Base-by-base conservation (phyloP, 345 rosid species). In the Kernera saxatilis region DNA sequence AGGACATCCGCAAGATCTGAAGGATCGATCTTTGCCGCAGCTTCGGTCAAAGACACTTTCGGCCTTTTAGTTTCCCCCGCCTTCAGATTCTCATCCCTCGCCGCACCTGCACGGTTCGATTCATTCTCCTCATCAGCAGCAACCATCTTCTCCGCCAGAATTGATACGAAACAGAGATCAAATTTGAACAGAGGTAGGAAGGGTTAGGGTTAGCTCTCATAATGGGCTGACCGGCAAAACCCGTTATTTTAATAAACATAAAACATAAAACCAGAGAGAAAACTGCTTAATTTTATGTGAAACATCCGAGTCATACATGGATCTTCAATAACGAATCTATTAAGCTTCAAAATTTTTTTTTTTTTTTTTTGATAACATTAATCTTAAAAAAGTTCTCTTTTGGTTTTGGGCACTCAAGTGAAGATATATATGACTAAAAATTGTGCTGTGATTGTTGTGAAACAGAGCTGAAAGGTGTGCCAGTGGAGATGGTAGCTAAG, bases 381-480 rank as follows among this genome's bases (percentile, higher is more conserved):
- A n/a, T n/a, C n/a, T n/a, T n/a, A n/a, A n/a, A n/a, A n/a, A n/a
- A n/a, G n/a, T n/a, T n/a, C n/a, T n/a, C n/a, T n/a, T n/a, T 21
- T 37, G 6, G 43, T n/a, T 51, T 33, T 35, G 11, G 26, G 15
- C 26, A 32, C 26, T 55, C 25, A n/a, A n/a, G n/a, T n/a, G n/a
- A n/a, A n/a, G 0, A 48, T 21, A 4, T 26, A n/a, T n/a, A n/a
- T 51, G 15, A 48, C 45, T 48, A 41, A 30, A 8, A 1, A 11
- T 40, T 18, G 30, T 49, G 1, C 3, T 64, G 22, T 18, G 0
- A 15, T 35, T 55, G 17, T 37, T 13, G 17, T 70, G 41, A 33
- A 79, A 72, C 77, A 93, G 97, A 93, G 80, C 84, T 93, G 81
- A 91, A 87, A 80, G 97, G 89, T 15, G 88, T 87, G 19, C 81